Evolutionary conservation across 345 rosid species (phyloP).

Genomic region (Lepidium didymum): DNA sequence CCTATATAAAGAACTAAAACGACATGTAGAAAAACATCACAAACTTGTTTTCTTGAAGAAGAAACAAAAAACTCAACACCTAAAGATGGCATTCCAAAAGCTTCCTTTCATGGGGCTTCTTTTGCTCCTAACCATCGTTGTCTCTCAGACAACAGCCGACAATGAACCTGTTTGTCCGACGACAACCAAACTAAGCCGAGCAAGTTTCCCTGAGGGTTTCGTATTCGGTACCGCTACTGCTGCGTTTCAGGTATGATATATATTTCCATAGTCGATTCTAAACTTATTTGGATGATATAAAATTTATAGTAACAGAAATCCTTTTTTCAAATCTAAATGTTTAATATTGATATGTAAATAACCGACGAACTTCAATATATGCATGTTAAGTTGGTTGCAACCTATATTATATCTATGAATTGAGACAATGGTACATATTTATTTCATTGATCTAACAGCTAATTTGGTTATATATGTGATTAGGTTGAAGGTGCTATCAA

Average conservation of each 20-base stretch:
- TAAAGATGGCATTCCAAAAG: neutral
- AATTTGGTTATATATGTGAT: neutral
- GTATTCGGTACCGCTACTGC: constrained; percentile 29
- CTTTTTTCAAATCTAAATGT: too few relatives aligned
- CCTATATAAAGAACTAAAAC: neutral
- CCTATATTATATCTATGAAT: too few relatives aligned
- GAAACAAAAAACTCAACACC: neutral
- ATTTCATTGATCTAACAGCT: too few relatives aligned
- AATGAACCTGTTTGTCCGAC: constrained; percentile 15
- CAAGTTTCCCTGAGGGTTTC: constrained; percentile 16
- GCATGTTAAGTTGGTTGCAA: too few relatives aligned
- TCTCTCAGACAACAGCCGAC: neutral
- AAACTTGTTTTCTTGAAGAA: neutral
- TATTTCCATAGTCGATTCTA: too few relatives aligned
- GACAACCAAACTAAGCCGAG: constrained; percentile 12
- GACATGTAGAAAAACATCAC: neutral
- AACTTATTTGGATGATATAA: too few relatives aligned
- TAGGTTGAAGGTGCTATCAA: constrained; percentile 15
- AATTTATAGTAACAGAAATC: too few relatives aligned
- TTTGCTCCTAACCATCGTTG: constrained; percentile 9
- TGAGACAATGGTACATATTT: too few relatives aligned
- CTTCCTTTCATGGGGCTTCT: constrained; percentile 1
- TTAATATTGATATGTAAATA: too few relatives aligned
- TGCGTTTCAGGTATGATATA: constrained; percentile 25
- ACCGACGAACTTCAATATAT: too few relatives aligned